phyloP scores from a whole-genome alignment of 2,329 filamentous ascomycete species.

The Nothopassalora personata region DNA sequence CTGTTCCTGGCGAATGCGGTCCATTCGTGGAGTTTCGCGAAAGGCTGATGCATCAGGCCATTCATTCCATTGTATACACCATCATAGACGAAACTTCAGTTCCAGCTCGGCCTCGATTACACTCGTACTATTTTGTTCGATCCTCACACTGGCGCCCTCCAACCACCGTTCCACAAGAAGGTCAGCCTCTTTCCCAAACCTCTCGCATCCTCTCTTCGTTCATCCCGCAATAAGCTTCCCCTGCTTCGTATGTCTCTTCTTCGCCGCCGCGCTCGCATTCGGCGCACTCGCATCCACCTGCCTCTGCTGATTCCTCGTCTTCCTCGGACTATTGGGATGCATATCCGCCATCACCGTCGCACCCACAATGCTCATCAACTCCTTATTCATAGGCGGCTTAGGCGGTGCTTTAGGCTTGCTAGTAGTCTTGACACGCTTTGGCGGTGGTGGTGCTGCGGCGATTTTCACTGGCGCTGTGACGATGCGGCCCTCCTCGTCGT shows the following conservation, averaged over 20 bases:
- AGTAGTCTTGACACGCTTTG: background rate
- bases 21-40: conserved; percentile 29
- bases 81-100: background rate
- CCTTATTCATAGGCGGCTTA: background rate
- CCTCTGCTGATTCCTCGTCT: conserved; percentile 14
- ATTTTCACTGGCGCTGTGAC: background rate
- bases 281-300: conserved; percentile 7
- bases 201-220: background rate
- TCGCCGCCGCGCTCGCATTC: conserved; percentile 11
- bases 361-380: background rate
- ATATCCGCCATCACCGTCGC: background rate
- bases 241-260: conserved; percentile 12
- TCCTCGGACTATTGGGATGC: conserved; percentile 10
- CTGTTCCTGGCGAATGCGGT: conserved; percentile 25
- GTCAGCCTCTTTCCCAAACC: background rate
- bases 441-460: conserved; percentile 7
- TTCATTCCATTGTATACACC: background rate
- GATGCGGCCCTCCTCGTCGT: background rate
- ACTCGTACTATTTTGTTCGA: too few relatives aligned
- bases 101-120: background rate
- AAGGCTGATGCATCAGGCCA: conserved; percentile 20
- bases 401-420: conserved; percentile 17
- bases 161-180: too few relatives aligned
- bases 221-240: background rate
- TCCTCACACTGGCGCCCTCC: background rate